A percentile compares a stretch with the other conserved stretches of the same genome.
phyloP scores from a whole-genome alignment of 2,329 filamentous ascomycete species.

The Fusarium devonianum region DNA sequence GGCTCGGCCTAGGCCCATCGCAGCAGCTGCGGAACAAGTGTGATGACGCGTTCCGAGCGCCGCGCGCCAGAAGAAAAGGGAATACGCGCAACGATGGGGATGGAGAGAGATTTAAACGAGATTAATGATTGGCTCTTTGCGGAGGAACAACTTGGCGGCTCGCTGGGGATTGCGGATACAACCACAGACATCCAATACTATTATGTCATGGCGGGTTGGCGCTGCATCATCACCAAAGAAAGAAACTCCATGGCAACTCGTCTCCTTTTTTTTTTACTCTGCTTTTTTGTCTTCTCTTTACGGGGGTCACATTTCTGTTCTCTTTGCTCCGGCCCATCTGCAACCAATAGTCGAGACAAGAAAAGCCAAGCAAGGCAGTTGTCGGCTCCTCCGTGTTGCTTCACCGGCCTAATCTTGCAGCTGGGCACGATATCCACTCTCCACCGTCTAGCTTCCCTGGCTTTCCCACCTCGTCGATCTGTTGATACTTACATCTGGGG shows the following conservation, averaged over 20 bases:
- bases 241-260: no score
- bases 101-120: not conserved
- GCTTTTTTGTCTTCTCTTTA: slow-evolving; percentile 4
- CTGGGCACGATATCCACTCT: slow-evolving; percentile 25
- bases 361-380: slow-evolving; percentile 33
- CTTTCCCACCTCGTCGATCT: slow-evolving; percentile 19
- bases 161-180: no score
- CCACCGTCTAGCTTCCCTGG: not conserved
- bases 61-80: slow-evolving; percentile 4
- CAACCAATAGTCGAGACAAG: slow-evolving; percentile 6
- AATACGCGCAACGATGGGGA: not conserved
- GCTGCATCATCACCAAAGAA: slow-evolving; percentile 25
- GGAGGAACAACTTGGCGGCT: no score
- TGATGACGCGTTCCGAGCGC: slow-evolving; percentile 40
- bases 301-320: no score
- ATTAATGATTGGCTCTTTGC: no score
- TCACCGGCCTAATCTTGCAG: no score
- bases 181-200: slow-evolving; percentile 17
- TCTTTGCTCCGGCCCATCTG: not conserved
- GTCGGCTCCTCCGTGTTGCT: slow-evolving; percentile 10
- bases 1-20: slow-evolving; percentile 23
- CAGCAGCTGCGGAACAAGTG: slow-evolving; percentile 34
- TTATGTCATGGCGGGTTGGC: slow-evolving; percentile 33
- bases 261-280: slow-evolving; percentile 9
- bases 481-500: slow-evolving; percentile 28